Evolutionary conservation across 192 early-diverging fungal genomes (phyloP).

Genomic region (Podila minutissima): DNA sequence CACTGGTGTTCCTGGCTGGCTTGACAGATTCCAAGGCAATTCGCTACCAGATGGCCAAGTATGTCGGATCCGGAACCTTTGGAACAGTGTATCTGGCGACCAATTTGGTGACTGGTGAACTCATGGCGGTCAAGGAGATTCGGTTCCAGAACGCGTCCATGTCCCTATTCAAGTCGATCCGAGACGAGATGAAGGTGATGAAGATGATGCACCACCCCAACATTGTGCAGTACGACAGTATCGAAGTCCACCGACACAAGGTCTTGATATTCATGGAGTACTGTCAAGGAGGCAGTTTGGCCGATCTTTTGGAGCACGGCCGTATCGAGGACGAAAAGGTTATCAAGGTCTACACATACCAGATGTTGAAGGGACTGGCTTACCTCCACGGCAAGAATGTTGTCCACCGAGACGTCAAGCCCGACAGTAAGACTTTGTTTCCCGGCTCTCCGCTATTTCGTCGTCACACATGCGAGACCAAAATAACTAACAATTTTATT

Average conservation of each 20-base stretch:
- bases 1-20: constrained; percentile 78
- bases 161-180: constrained; percentile 74
- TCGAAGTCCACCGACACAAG: constrained; percentile 91
- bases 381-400: constrained; percentile 87
- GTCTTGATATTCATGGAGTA: constrained; percentile 95
- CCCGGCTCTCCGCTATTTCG: not conserved
- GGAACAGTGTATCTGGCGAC: constrained; percentile 88
- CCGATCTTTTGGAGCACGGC: constrained; percentile 80
- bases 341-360: constrained; percentile 77
- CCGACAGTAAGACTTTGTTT: constrained; percentile 69
- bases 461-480: not conserved
- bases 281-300: constrained; percentile 80
- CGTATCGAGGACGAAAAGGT: constrained; percentile 80
- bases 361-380: constrained; percentile 84
- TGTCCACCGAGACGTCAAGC: constrained; percentile 92
- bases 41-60: constrained; percentile 87
- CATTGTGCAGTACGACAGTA: constrained; percentile 90
- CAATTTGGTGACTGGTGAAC: constrained; percentile 82
- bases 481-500: not conserved
- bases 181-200: constrained; percentile 94
- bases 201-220: constrained; percentile 89
- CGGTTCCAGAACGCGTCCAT: constrained; percentile 78
- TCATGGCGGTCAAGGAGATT: constrained; percentile 96
- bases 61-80: constrained; percentile 88
- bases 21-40: constrained; percentile 83